Evolutionary conservation across 805 yeast species (phyloP).

Genomic region (Hanseniaspora opuntiae): DNA sequence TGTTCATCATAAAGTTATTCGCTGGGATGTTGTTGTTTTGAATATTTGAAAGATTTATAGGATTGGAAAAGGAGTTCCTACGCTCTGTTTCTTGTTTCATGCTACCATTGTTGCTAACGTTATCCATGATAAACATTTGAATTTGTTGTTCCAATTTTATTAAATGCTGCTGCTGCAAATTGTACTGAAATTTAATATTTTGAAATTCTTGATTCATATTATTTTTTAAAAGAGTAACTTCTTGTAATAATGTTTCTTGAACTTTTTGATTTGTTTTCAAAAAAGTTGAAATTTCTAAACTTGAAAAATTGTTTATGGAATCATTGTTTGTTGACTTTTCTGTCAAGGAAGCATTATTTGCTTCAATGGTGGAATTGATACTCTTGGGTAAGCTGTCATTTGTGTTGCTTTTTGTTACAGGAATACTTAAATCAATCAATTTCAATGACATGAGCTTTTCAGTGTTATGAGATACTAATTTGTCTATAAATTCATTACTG

Average conservation of each 20-base stretch:
- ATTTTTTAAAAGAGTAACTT: background rate
- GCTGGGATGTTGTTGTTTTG: background rate
- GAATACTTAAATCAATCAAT: background rate
- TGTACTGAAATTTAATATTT: slow-evolving; percentile 10
- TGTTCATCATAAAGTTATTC: background rate
- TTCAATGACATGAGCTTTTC: background rate
- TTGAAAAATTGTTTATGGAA: background rate
- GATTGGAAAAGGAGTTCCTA: background rate
- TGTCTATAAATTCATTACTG: slow-evolving; percentile 6
- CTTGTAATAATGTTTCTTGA: background rate
- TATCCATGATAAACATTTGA: background rate
- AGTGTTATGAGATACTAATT: background rate
- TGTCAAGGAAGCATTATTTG: background rate
- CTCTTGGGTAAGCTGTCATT: background rate
- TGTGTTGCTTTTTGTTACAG: background rate
- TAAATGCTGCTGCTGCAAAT: slow-evolving; percentile 11
- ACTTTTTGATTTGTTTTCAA: background rate
- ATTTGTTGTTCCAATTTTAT: slow-evolving; percentile 10
- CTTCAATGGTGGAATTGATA: background rate
- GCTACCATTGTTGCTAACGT: background rate
- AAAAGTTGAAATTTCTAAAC: background rate
- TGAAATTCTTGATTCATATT: slow-evolving; percentile 9
- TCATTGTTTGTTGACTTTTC: background rate
- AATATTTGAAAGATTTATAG: background rate
- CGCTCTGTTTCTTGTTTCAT: background rate